Evolutionary conservation across 108 stramenopile genomes (phyloP).

Genomic region (Cylindrotheca closterium): DNA sequence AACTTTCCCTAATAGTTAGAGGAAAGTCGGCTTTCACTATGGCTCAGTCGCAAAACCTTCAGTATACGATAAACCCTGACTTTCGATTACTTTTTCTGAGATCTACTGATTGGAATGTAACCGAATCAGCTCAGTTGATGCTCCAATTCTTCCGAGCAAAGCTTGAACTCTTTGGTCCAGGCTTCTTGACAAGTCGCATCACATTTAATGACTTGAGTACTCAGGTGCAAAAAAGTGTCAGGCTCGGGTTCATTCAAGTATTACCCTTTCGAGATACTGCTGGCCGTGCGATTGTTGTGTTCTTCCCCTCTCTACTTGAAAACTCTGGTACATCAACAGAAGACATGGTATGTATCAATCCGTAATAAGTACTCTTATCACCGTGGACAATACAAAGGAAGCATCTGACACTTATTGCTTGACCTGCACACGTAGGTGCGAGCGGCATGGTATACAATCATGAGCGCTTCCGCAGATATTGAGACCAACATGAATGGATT

Average conservation of each 20-base stretch:
- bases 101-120: background rate
- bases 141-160: background rate
- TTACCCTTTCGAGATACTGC: slow-evolving; percentile 19
- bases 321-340: background rate
- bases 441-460: background rate
- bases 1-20: background rate
- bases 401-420: background rate
- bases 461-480: background rate
- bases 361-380: no score
- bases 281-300: slow-evolving; percentile 11
- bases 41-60: background rate
- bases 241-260: background rate
- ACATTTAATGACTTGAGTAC: background rate
- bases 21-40: background rate
- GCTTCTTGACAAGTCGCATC: background rate
- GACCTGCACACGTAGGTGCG: background rate
- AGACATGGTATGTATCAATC: background rate
- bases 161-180: background rate
- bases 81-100: background rate
- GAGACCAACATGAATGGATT: background rate
- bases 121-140: background rate
- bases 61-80: background rate
- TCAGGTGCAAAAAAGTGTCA: background rate
- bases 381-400: no score
- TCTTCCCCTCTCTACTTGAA: background rate